Evolutionary conservation across 2,329 filamentous ascomycete genomes (phyloP), one percentile per base, ranked within the genome.

Genomic region (Trichoderma koningiopsis): DNA sequence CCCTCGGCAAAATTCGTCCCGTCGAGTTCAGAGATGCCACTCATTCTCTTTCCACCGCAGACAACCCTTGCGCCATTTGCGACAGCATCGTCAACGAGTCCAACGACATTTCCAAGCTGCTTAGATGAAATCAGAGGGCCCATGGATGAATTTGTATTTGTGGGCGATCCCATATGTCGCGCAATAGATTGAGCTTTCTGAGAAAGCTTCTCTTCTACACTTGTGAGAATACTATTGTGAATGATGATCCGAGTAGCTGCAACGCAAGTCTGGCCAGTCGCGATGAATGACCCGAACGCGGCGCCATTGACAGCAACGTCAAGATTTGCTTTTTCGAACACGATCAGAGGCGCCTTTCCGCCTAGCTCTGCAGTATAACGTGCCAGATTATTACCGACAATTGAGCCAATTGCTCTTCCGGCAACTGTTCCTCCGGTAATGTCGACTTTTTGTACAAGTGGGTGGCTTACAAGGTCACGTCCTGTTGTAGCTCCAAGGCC

Each of bases 221-320:
- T 82, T 74, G 89, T 84, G 75, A 92, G 86, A 75, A 94, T 87
- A 43, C 79, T 80, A 71, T 90, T 87, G 73, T 94, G 87, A 24
- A 94, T 91, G 77, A 93, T 88, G 76, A 95, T 87, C 75, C 92
- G 86, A 49, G 91, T 93, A 64, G 90, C 90, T 7, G 91, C 91
- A 67, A 91, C 91, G 71, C 86, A 88, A 1, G 84, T 86, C 78
- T 88, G 86, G 0, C 86, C 86, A 66, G 84, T 85, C 7, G 85
- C 86, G 22, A 86, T 80, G 69, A 86, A 88, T 7, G 85, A 84
- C 3, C 85, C 86, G 72, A 87, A 87, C 5, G 89, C 89, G 75
- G 90, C 87, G 76, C 90, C 91, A 64, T 90, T 90, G 73, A 91
- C 89, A 16, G 90, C 89, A 49, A 88, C 85, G 69, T 89, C 86